Base-by-base conservation (phyloP, 352 stramenopile species). In the Pythium periplocum region DNA sequence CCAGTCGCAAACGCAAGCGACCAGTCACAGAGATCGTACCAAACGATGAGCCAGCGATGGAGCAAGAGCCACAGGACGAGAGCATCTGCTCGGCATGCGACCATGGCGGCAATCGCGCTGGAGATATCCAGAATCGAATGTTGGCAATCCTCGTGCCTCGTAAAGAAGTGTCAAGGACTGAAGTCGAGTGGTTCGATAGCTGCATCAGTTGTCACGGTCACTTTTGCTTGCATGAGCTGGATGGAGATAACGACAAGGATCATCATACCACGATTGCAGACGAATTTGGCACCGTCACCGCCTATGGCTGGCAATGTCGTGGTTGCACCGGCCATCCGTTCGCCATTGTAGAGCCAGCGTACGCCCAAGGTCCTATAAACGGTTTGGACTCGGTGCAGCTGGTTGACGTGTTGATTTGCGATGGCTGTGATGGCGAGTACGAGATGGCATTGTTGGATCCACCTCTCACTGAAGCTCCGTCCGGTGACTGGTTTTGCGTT, bases 391-490 rank as follows among this genome's bases (percentile, higher is more conserved):
- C 38, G 38, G 45, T 53, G 2, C 54, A 73, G 10, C 55, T 75
- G 6, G 62, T 66, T 35, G 77, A 64, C 0, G 37, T 86, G 33
- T 51, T 90, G 10, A 70, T 86, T 8, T 93, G 83, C 47, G 78
- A 86, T 48, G 75, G 73, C 30, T 93, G 83, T 47, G 69, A 90
- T 4, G 59, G 66, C n/a, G 75, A 92, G 45, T 82, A 76, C 43
- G 69, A 78, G 32, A 75, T 83, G 63, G 59, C 66, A 33, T 47
- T 48, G 17, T 56, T 93, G 39, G 55, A 71, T 48, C 78, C 80
- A 6, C 75, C 75, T 7, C 45, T 88, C 2, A 48, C 49, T 1
- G 58, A 66, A 17, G 62, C 81, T 33, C 74, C 77, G 6, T 70
- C 69, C 41, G 75, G 68, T 17, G 71, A 83, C 26, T 84, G 76